These are phyloP conservation scores for Fusarium foetens DNA, from an alignment of 2,329 filamentous ascomycete species.

Conservation along the genomic window DNA sequence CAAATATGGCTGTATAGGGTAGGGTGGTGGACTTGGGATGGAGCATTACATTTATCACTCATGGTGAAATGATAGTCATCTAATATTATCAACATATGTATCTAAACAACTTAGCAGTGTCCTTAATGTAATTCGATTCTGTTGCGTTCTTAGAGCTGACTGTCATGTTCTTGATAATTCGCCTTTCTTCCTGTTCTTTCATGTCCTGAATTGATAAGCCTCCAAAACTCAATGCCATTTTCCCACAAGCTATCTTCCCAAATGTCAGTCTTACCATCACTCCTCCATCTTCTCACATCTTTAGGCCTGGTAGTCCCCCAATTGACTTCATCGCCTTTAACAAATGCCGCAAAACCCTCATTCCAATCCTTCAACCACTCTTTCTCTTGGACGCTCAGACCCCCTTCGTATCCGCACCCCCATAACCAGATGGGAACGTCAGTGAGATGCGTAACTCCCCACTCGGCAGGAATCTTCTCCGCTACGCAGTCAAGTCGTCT, in stretches of 20 bases:
- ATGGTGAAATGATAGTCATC: not conserved
- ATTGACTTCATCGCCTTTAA: not conserved
- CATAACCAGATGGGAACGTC: not conserved
- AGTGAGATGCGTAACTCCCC: not conserved
- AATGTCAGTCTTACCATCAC: not conserved
- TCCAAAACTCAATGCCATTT: not conserved
- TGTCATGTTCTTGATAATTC: rapidly evolving
- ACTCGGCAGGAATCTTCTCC: not conserved
- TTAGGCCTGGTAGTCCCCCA: rapidly evolving
- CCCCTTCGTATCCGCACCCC: rapidly evolving
- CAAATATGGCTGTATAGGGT: no score
- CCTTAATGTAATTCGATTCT: rapidly evolving
- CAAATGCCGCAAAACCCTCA: not conserved
- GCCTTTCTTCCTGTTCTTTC: rapidly evolving
- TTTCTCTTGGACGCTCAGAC: not conserved
- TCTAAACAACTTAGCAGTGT: rapidly evolving
- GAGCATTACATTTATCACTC: rapidly evolving
- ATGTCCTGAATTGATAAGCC: rapidly evolving
- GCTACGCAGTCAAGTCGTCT: not conserved
- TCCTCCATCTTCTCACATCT: not conserved
- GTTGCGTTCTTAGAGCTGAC: rapidly evolving
- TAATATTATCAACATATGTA: not conserved
- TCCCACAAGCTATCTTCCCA: not conserved
- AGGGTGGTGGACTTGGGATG: rapidly evolving
- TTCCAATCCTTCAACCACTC: not conserved